phyloP scores from a whole-genome alignment of 768 basidiomycete genomes.

The Suillus decipiens region DNA sequence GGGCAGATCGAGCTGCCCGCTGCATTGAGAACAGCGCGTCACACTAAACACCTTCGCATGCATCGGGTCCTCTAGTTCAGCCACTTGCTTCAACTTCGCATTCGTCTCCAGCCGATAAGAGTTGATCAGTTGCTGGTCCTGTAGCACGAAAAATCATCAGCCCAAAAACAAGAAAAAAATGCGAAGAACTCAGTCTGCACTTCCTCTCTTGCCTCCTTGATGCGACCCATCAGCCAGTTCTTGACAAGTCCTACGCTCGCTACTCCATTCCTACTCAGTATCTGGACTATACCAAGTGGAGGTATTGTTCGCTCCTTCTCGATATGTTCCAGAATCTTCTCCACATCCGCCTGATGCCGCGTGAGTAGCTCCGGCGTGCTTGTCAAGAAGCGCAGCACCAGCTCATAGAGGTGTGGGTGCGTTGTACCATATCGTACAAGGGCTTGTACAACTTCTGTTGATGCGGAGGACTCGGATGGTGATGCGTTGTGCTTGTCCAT shows the following conservation, averaged over 20 bases:
- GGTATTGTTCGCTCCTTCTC: constrained; percentile 84
- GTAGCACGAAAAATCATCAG: constrained; percentile 6
- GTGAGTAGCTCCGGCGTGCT: constrained; percentile 72
- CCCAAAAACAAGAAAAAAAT: constrained; percentile 5
- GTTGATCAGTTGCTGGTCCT: constrained; percentile 87
- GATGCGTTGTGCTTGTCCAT: constrained; percentile 64
- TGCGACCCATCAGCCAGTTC: constrained; percentile 83
- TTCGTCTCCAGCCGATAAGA: constrained; percentile 88
- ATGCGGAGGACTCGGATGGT: constrained; percentile 40
- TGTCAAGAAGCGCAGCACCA: constrained; percentile 89
- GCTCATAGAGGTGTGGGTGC: constrained; percentile 78
- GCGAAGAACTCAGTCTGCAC: constrained; percentile 58
- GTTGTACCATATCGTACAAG: constrained; percentile 73
- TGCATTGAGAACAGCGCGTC: constrained; percentile 88
- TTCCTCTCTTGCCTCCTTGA: constrained; percentile 71
- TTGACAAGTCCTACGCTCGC: constrained; percentile 92
- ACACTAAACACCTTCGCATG: constrained; percentile 91
- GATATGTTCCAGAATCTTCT: constrained; percentile 70
- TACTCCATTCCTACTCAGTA: constrained; percentile 84
- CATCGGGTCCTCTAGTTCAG: constrained; percentile 74
- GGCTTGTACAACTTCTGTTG: constrained; percentile 61
- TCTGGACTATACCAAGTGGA: constrained; percentile 86
- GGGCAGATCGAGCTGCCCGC: constrained; percentile 88
- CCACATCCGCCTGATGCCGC: constrained; percentile 72
- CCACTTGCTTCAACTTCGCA: constrained; percentile 77